Evolutionary conservation across 163 green algal species (phyloP).

Genomic region (Volvox carteri): DNA sequence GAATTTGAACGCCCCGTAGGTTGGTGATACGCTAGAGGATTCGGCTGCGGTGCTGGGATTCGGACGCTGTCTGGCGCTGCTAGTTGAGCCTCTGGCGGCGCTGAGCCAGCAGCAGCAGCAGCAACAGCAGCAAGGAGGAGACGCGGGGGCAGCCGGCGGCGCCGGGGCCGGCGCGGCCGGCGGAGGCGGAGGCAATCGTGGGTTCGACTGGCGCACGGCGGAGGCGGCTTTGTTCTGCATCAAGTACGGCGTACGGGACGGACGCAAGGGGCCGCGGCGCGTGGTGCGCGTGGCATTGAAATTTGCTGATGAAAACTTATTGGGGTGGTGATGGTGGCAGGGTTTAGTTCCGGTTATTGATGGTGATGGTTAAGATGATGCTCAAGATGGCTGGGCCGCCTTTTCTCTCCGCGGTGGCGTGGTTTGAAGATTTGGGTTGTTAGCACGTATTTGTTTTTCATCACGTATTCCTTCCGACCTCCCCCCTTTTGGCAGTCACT

Average conservation of each 20-base stretch:
- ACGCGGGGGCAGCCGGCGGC: background rate
- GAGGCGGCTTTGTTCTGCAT: slow-evolving; percentile 92
- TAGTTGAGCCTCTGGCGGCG: slow-evolving; percentile 75
- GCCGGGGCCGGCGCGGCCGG: background rate
- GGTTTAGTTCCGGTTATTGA: too few relatives aligned
- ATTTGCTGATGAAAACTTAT: too few relatives aligned
- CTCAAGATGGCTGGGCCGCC: too few relatives aligned
- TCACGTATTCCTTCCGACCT: too few relatives aligned
- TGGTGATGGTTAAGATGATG: too few relatives aligned
- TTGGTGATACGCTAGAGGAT: slow-evolving; percentile 83
- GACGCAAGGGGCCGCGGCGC: background rate
- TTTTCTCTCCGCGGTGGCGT: too few relatives aligned
- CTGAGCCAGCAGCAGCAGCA: background rate
- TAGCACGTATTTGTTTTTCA: too few relatives aligned
- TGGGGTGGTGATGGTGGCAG: too few relatives aligned
- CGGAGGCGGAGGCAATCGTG: background rate
- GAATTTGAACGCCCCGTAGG: too few relatives aligned
- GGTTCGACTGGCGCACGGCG: slow-evolving; percentile 85
- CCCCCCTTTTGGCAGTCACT: too few relatives aligned
- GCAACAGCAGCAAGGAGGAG: slow-evolving; percentile 13
- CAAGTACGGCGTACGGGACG: slow-evolving; percentile 57
- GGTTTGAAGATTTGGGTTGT: too few relatives aligned
- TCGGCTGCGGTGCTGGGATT: slow-evolving; percentile 81
- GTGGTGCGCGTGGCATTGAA: background rate
- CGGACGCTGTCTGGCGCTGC: slow-evolving; percentile 77